A percentile compares a stretch with the other conserved stretches of the same genome.
Evolutionary conservation across 2,329 filamentous ascomycete genomes (phyloP).

Genomic region (Thielaviopsis punctulata): DNA sequence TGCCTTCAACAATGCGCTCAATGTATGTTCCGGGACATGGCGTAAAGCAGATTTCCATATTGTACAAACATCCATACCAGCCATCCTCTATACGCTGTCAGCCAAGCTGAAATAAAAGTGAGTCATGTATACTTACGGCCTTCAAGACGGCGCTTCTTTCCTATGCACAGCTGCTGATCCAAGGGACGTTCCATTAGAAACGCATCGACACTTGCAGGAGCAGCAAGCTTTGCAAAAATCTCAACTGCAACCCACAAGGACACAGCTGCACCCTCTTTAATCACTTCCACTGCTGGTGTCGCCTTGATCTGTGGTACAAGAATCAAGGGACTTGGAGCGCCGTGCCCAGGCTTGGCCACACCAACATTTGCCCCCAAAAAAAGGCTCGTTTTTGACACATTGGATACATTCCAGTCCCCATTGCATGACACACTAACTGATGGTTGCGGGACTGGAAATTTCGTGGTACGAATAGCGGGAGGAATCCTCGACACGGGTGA

Average conservation of each 20-base stretch:
- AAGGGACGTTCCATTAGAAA: constrained; percentile 10
- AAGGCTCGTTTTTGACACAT: neutral
- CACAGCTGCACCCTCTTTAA: constrained; percentile 18
- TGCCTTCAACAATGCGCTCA: constrained; percentile 28
- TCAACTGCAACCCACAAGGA: constrained; percentile 34
- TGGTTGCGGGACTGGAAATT: constrained; percentile 5
- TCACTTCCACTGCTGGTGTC: constrained; percentile 23
- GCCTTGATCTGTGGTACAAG: constrained; percentile 27
- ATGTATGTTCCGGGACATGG: constrained; percentile 25
- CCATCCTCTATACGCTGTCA: constrained; percentile 7
- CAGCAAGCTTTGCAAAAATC: constrained; percentile 23
- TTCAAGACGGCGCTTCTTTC: constrained; percentile 10
- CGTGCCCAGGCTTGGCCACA: neutral
- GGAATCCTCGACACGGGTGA: constrained; percentile 5
- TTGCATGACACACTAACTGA: constrained; percentile 4
- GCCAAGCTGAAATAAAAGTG: neutral
- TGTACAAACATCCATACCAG: constrained; percentile 31
- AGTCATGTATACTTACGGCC: constrained; percentile 5
- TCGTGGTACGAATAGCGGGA: neutral
- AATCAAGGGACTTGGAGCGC: constrained; percentile 15
- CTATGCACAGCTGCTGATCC: constrained; percentile 11
- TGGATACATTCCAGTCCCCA: constrained; percentile 1
- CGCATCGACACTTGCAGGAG: constrained; percentile 14
- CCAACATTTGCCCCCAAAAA: neutral
- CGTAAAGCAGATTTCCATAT: constrained; percentile 29